Evolutionary conservation across 2,329 filamentous ascomycete species (phyloP).

Genomic region (Metarhizium anisopliae): DNA sequence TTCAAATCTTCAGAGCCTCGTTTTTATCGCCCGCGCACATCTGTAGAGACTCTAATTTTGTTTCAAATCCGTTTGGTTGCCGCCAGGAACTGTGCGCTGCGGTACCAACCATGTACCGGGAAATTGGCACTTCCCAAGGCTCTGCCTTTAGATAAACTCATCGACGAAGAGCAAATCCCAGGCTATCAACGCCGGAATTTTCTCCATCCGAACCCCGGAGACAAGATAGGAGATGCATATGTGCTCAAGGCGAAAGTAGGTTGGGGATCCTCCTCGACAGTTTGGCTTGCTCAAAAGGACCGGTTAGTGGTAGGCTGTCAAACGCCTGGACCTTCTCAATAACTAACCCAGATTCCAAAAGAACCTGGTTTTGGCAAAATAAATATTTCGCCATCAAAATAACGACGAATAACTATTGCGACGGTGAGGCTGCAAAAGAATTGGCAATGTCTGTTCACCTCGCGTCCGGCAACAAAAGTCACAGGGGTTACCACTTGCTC

Average conservation of each 20-base stretch:
- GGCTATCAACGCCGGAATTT: constrained; percentile 1
- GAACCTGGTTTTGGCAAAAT: constrained; percentile 1
- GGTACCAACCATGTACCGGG: background rate
- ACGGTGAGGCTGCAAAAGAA: constrained; percentile 13
- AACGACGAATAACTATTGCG: constrained; percentile 12
- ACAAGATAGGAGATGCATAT: background rate
- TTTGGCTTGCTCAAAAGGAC: constrained; percentile 1
- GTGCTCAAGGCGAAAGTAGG: constrained; percentile 1
- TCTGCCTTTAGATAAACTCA: background rate
- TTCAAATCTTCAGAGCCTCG: too few species aligned
- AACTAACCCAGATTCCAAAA: background rate
- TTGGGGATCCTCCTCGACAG: constrained; percentile 1
- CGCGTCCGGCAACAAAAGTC: background rate
- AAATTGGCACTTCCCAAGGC: background rate
- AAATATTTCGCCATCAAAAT: constrained; percentile 16
- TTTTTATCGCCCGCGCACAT: background rate
- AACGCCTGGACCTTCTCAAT: background rate
- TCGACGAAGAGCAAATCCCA: constrained; percentile 1
- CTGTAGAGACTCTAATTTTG: background rate
- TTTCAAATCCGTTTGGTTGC: background rate
- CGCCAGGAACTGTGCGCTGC: background rate
- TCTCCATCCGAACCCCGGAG: constrained; percentile 3
- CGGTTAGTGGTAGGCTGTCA: background rate
- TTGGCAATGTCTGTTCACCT: constrained; percentile 6
- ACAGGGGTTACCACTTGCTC: constrained; percentile 15